phyloP scores from a whole-genome alignment of 441 rosid genomes.

The Populus hybrid region DNA sequence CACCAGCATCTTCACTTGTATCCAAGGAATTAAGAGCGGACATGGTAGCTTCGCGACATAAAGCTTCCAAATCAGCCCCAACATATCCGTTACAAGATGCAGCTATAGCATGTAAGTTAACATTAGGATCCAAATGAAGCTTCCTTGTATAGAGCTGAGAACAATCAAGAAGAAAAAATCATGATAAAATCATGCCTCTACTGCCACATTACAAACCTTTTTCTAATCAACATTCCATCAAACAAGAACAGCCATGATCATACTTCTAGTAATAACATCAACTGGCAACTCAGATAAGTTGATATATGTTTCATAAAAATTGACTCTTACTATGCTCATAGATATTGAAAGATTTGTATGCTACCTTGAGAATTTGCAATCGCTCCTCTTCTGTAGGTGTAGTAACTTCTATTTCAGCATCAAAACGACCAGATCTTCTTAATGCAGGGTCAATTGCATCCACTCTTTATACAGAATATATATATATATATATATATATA shows the following conservation, averaged over 20 bases:
- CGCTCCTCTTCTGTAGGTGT: conserved; percentile 81
- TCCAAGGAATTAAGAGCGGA: conserved; percentile 56
- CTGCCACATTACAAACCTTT: neutral
- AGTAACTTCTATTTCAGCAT: conserved; percentile 80
- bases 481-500: neutral
- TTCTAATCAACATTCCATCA: neutral
- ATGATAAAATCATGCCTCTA: neutral
- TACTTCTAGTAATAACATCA: neutral
- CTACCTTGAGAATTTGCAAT: conserved; percentile 72
- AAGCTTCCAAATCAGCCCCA: conserved; percentile 96
- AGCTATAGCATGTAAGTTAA: conserved; percentile 68
- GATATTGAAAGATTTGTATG: conserved; percentile 9
- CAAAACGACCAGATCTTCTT: conserved; percentile 83
- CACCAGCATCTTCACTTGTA: conserved; percentile 28
- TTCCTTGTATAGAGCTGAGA: conserved; percentile 77
- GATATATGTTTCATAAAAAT: neutral
- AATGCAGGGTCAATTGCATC: conserved; percentile 82
- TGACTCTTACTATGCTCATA: neutral
- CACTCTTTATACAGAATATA: conserved; percentile 32
- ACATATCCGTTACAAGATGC: conserved; percentile 83
- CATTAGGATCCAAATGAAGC: conserved; percentile 50
- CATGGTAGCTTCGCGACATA: conserved; percentile 76
- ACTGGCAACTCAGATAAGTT: neutral
- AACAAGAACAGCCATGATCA: neutral
- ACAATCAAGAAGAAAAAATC: conserved; percentile 9